Evolutionary conservation across 2,329 filamentous ascomycete genomes (phyloP), one percentile per base, ranked within the genome.

Genomic region (Clarireedia monteithiana): DNA sequence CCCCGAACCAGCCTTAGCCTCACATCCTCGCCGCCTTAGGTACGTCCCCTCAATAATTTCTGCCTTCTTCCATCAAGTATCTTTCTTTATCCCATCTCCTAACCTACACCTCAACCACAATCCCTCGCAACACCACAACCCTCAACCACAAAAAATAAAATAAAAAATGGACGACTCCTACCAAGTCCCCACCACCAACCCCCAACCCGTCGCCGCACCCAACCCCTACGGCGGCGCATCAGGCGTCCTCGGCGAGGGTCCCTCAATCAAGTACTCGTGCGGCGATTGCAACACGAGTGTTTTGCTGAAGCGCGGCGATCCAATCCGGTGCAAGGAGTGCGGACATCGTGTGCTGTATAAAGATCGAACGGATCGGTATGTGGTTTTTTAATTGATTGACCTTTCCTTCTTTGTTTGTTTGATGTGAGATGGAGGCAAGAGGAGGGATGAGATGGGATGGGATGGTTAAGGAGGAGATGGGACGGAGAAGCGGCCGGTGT

Each of bases 301-400:
- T 46, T 78, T 81, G 17, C 76, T 95, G 64, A 86, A 87, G 72
- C 82, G 85, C 63, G 86, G 84, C 60, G 89, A 94, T 67, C 84
- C 86, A 36, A 92, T 95, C 64, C 81, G 89, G 27, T 96, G 91
- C 79, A 88, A 89, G 72, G 88, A 91, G 74, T 99, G 94, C 72
- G 94, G 94, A 6, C 94, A 96, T 68, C 85, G 94, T 63, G 91
- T 99, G 59, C 75, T 99, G 64, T 97, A 97, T 75, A 99, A 99
- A 82, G 89, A 96, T 82, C 77, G 94, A 69, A 99, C 94, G 36
- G 40, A 46, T 96, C 95, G 80, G 84, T 94, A 94, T 96, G 71
- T 73, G 86, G 54, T 36, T 6, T 26, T 30, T 26, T 27, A 1
- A 14, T 36, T 39, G 15, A 9, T 42, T 42, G 14, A 6, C 17